Evolutionary conservation across 768 basidiomycete genomes (phyloP), one percentile per base, ranked within the genome.

Genomic region (Neoboletus magnificus): DNA sequence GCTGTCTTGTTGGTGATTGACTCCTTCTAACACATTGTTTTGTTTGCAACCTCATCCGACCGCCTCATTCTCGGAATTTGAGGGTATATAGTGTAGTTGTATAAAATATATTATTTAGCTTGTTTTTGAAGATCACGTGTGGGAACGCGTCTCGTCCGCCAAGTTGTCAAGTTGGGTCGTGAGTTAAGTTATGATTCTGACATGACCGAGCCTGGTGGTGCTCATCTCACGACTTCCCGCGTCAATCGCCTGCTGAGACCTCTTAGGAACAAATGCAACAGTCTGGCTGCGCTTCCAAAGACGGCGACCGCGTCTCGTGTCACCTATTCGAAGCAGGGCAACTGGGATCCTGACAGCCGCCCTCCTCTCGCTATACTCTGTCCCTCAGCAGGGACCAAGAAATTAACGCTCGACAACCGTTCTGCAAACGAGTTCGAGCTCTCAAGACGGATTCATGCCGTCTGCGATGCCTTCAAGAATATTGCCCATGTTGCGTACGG

Each of bases 391-490:
- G 69, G 63, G 20, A 55, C 71, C 48, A 73, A 64, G 48, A 73
- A 71, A 39, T 61, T 74, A 18, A 67, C 70, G 46, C 64, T 76
- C 5, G 71, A 76, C 49, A 69, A 68, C 42, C 61, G 68, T 22
- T 68, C 64, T 36, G 54, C 66, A 46, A 73, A 73, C 32, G 73
- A 69, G 22, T 61, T 76, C 36, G 76, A 80, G 50, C 70, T 82
- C 30, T 76, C 82, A 10, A 73, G 74, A 36, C 76, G 71, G 30
- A 75, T 84, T 10, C 75, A 82, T 62, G 79, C 79, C 15, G 74
- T 86, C 16, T 73, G 80, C n/a, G 80, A 81, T 57, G 77, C 78
- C 49, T 86, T 83, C 68, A 74, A 72, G 47, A 81, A 82, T 52
- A 64, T 85, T 42, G 70, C 79, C 4, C 61, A 77, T 35, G 77